Evolutionary conservation across 2,329 filamentous ascomycete species (phyloP).

Genomic region (Sphaceloma murrayae): DNA sequence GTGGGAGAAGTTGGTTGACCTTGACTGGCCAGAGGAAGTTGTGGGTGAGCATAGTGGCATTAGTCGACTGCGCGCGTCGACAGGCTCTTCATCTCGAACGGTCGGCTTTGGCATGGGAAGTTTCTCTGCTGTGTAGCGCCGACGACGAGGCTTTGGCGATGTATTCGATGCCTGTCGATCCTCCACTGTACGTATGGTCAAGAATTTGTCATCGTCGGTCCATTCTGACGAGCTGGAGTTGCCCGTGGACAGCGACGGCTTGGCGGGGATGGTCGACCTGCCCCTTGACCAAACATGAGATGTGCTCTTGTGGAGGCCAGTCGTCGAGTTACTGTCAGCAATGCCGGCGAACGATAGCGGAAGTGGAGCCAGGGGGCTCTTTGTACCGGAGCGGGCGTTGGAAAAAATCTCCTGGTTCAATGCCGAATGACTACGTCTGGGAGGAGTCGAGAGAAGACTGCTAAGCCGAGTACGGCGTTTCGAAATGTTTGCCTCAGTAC

Average conservation of each 20-base stretch:
- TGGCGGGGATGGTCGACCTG: slow-evolving; percentile 8
- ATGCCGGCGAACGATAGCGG: slow-evolving; percentile 2
- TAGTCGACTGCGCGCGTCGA: no score
- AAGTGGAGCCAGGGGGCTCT: not conserved
- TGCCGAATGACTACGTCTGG: slow-evolving; percentile 3
- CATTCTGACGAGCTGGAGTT: slow-evolving; percentile 6
- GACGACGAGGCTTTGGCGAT: not conserved
- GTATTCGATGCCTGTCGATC: not conserved
- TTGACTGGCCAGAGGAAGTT: no score
- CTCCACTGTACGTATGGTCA: slow-evolving; percentile 1
- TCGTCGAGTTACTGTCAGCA: not conserved
- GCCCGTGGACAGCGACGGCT: not conserved
- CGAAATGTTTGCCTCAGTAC: slow-evolving; percentile 6
- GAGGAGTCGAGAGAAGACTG: not conserved
- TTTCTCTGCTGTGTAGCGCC: slow-evolving; percentile 1
- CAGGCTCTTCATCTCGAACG: no score
- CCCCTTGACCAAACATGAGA: slow-evolving; percentile 3
- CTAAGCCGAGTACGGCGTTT: slow-evolving; percentile 3
- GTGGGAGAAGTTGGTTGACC: no score
- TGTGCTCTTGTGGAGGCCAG: not conserved
- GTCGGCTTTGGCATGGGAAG: not conserved
- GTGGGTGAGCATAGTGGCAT: no score
- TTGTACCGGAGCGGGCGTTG: not conserved
- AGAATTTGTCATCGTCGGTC: slow-evolving; percentile 6
- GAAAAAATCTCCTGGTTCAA: slow-evolving; percentile 7